Evolutionary conservation across 176 grass and related monocot species (phyloP), one percentile per base, ranked within the genome.

Genomic region (Aechmea fasciata): DNA sequence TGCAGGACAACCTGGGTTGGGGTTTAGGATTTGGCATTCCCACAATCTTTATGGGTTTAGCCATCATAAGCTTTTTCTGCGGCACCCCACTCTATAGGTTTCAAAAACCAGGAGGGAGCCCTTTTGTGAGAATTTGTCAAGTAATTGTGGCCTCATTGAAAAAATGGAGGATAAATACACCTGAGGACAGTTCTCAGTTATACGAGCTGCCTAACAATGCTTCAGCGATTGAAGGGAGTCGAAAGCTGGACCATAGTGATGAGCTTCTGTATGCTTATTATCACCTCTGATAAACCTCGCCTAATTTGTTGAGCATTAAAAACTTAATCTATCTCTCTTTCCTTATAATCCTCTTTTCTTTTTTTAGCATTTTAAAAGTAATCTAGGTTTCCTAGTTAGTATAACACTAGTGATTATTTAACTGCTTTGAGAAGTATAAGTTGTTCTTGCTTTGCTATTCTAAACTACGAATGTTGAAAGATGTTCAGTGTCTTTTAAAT

Each of bases 1-100:
- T 96, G 25, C 91, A 96, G 83, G 91, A 96, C 80, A 96, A 96
- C 20, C n/a, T 80, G 72, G 91, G 91, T 74, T 96, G 91, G 91
- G 91, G 87, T 2, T 49, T 80, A 70, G 91, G 91, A 2, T 96
- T 96, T 74, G 91, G 73, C 59, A 96, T 96, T 82, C 91, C 91
- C 0, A 96, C 91, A 5, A 53, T 96, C 51, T 90, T 90, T 77
- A 96, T 96, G 91, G 91, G 87, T 15, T 15, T 96, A 61, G 91
- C 91, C 69, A 80, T 96, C 70, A 82, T 96, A 72, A 96, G 91
- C 66, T 96, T 96, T 79, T 90, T 96, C 66, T 65, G 72, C 67
- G 91, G 91, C 63, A 96, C 91, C 12, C 66, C 81, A 19, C 81
- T 90, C 11, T 96, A 90, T 74, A 80, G 91, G 67, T 96, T 96